Percentiles rank a stretch among this genome's conserved stretches.
These are phyloP conservation scores for Leccinellum rugosiceps DNA, from an alignment of 768 basidiomycete genomes.

Conservation along the genomic window DNA sequence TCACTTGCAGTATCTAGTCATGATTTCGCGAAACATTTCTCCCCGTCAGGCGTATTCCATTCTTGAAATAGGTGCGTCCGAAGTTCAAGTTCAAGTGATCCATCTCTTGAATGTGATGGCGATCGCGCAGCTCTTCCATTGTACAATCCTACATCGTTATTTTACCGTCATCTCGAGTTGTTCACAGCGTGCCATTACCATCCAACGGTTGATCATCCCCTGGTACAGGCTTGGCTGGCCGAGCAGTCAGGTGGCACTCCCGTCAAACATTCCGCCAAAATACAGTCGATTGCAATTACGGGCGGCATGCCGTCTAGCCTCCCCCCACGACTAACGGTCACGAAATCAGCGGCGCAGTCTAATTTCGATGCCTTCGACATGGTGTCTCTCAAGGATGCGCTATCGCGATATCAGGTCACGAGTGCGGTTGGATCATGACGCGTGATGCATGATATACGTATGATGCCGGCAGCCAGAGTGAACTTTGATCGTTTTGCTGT, in stretches of 20 bases:
- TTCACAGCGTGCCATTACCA: slow-evolving; percentile 41
- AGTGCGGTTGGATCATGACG: slow-evolving; percentile 10
- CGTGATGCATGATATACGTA: background rate
- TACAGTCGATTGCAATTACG: slow-evolving; percentile 7
- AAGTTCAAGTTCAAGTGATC: background rate
- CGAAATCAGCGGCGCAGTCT: slow-evolving; percentile 7
- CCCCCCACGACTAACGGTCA: slow-evolving; percentile 11
- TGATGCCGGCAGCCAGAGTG: background rate
- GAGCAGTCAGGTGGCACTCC: slow-evolving; percentile 24
- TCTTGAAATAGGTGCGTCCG: slow-evolving; percentile 42
- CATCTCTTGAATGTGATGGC: background rate
- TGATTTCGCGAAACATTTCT: slow-evolving; percentile 39
- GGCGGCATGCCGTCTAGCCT: background rate
- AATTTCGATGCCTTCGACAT: slow-evolving; percentile 22
- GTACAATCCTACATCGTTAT: slow-evolving; percentile 47
- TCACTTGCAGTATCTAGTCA: slow-evolving; percentile 37
- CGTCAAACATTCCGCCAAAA: slow-evolving; percentile 13
- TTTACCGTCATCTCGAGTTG: slow-evolving; percentile 45
- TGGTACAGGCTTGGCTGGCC: slow-evolving; percentile 38
- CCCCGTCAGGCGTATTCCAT: slow-evolving; percentile 38
- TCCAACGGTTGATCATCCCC: slow-evolving; percentile 40
- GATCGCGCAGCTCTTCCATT: slow-evolving; percentile 44
- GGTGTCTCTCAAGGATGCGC: slow-evolving; percentile 21
- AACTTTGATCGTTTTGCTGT: slow-evolving; percentile 3
- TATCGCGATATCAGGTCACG: slow-evolving; percentile 26